phyloP scores from a whole-genome alignment of 2,329 filamentous ascomycete genomes.

The Colletotrichum sp. region DNA sequence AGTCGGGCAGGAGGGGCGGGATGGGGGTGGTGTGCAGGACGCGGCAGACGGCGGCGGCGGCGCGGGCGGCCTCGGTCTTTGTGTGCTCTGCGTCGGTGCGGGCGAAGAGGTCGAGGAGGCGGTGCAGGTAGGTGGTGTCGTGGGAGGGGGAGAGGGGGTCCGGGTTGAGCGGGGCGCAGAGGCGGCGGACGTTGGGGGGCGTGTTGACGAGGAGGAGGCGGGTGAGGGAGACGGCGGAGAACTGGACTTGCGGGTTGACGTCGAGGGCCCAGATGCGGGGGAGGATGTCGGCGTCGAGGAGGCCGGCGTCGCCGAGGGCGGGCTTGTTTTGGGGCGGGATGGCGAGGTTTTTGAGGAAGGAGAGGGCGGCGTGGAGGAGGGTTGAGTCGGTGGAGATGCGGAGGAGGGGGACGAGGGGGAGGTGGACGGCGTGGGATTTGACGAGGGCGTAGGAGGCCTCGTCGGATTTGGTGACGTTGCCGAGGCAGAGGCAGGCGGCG shows the following conservation, averaged over 20 bases:
- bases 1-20: slow-evolving; percentile 35
- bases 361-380: slow-evolving; percentile 60
- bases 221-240: slow-evolving; percentile 62
- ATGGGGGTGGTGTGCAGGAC: slow-evolving; percentile 52
- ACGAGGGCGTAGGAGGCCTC: slow-evolving; percentile 57
- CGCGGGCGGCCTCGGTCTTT: slow-evolving; percentile 63
- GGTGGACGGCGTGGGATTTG: slow-evolving; percentile 39
- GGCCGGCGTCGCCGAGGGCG: slow-evolving; percentile 45
- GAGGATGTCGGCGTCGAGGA: slow-evolving; percentile 51
- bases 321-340: slow-evolving; percentile 62
- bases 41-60: slow-evolving; percentile 57
- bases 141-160: slow-evolving; percentile 28
- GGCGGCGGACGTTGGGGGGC: slow-evolving; percentile 52
- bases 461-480: slow-evolving; percentile 67
- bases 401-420: slow-evolving; percentile 48
- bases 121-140: slow-evolving; percentile 38
- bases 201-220: slow-evolving; percentile 61
- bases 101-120: slow-evolving; percentile 40
- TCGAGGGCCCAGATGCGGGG: slow-evolving; percentile 56
- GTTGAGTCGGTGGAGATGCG: slow-evolving; percentile 46
- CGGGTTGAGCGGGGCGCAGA: slow-evolving; percentile 47
- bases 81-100: slow-evolving; percentile 53
- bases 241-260: slow-evolving; percentile 49
- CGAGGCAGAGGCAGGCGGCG: slow-evolving; percentile 64
- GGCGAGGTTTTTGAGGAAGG: slow-evolving; percentile 69